Evolutionary conservation across 78 protist genomes (phyloP).

Genomic region (Mantamonas sphyraenae): DNA sequence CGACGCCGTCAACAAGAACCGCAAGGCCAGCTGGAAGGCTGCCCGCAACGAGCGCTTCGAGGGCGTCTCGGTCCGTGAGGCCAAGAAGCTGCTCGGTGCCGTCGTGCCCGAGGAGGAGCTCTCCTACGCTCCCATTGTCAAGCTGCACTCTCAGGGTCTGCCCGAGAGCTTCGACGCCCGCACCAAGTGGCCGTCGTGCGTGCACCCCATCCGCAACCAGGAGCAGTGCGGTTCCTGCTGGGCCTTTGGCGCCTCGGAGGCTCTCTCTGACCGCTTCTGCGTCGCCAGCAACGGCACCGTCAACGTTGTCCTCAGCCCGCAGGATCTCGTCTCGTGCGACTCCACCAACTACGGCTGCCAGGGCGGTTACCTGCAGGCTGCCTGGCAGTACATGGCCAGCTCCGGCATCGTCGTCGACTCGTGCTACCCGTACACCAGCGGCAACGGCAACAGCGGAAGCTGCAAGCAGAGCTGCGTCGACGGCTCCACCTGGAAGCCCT

Average conservation of each 20-base stretch:
- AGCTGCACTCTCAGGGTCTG: too few species aligned
- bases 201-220: conserved; percentile 23
- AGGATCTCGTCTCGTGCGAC: conserved; percentile 32
- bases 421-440: conserved; percentile 14
- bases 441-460: not conserved
- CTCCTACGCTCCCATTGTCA: too few species aligned
- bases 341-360: conserved; percentile 28
- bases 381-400: conserved; percentile 23
- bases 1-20: not conserved
- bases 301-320: conserved; percentile 29
- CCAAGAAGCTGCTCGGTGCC: not conserved
- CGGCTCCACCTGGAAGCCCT: not conserved
- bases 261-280: conserved; percentile 38
- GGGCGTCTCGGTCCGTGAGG: not conserved
- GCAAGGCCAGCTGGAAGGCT: not conserved
- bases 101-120: not conserved
- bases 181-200: conserved; percentile 12
- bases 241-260: conserved; percentile 38
- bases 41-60: not conserved
- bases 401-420: conserved; percentile 10
- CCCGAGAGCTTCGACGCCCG: conserved; percentile 22
- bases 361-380: conserved; percentile 32
- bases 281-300: conserved; percentile 26
- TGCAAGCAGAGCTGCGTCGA: not conserved
- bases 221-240: conserved; percentile 35